phyloP scores from a whole-genome alignment of 768 basidiomycete species.

The Russula emetica region DNA sequence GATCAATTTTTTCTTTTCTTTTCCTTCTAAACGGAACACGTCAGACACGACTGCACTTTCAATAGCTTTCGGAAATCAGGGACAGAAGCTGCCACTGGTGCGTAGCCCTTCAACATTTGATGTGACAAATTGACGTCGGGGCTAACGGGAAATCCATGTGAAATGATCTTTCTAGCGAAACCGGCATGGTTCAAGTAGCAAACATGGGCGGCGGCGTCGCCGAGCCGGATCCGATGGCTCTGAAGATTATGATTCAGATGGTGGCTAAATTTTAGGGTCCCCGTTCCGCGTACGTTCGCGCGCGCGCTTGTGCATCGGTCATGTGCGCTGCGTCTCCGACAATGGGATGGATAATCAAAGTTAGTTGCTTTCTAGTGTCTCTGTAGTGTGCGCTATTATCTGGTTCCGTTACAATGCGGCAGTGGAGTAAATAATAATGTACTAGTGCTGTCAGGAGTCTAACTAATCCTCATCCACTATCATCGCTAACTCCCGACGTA shows the following conservation, averaged over 20 bases:
- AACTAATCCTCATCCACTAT: constrained; percentile 22
- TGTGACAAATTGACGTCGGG: constrained; percentile 17
- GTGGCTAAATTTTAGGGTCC: constrained; percentile 33
- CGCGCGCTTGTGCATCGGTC: constrained; percentile 3
- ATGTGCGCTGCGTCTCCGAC: not conserved
- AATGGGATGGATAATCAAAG: not conserved
- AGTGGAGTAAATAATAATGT: constrained; percentile 28
- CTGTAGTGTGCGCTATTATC: constrained; percentile 4
- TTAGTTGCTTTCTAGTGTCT: constrained; percentile 13
- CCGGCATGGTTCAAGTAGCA: constrained; percentile 63
- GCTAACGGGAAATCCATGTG: constrained; percentile 25
- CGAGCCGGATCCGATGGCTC: constrained; percentile 60
- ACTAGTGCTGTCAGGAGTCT: constrained; percentile 19
- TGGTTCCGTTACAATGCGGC: constrained; percentile 1
- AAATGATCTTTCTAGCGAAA: constrained; percentile 52
- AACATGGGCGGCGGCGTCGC: constrained; percentile 52
- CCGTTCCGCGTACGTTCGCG: not conserved
- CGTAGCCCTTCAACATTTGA: constrained; percentile 24
- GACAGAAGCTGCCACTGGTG: constrained; percentile 84
- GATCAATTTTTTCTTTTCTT: not conserved
- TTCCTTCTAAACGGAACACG: constrained; percentile 11
- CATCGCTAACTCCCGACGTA: constrained; percentile 26
- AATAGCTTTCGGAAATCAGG: constrained; percentile 85
- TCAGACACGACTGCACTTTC: constrained; percentile 85
- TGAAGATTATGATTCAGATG: constrained; percentile 70